phyloP scores from a whole-genome alignment of 2,329 filamentous ascomycete species.

The Chaetomiaceae sp. region DNA sequence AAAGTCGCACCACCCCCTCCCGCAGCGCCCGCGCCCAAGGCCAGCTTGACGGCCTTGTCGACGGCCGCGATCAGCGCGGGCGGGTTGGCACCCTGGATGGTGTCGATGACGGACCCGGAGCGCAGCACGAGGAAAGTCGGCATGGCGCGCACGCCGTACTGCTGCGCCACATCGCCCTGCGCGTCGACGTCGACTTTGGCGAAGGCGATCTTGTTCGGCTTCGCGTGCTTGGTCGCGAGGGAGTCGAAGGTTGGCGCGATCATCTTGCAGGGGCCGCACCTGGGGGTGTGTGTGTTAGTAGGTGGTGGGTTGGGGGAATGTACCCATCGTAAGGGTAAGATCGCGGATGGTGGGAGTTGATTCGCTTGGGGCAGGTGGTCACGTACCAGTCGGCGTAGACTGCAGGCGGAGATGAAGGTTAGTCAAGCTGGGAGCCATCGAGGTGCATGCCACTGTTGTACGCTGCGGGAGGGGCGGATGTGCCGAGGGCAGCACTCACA shows the following conservation, averaged over 20 bases:
- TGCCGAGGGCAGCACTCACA: slow-evolving; percentile 52
- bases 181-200: slow-evolving; percentile 86
- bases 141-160: slow-evolving; percentile 78
- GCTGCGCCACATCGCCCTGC: slow-evolving; percentile 68
- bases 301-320: neutral
- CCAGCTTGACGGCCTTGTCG: slow-evolving; percentile 58
- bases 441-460: slow-evolving; percentile 5
- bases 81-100: slow-evolving; percentile 75
- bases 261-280: slow-evolving; percentile 82
- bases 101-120: slow-evolving; percentile 64
- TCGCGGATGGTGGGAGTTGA: neutral
- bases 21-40: slow-evolving; percentile 36
- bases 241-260: slow-evolving; percentile 86
- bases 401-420: slow-evolving; percentile 33
- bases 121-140: slow-evolving; percentile 93
- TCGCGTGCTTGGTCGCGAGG: slow-evolving; percentile 71
- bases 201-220: slow-evolving; percentile 79
- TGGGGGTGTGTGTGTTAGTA: neutral
- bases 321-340: too few relatives aligned
- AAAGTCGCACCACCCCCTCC: slow-evolving; percentile 50
- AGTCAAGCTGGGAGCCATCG: slow-evolving; percentile 8
- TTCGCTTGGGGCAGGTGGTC: neutral
- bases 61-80: slow-evolving; percentile 70
- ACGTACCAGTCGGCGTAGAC: slow-evolving; percentile 80
- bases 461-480: neutral